phyloP scores from a whole-genome alignment of 2,329 filamentous ascomycete species.

The Verticillium tricorpus region DNA sequence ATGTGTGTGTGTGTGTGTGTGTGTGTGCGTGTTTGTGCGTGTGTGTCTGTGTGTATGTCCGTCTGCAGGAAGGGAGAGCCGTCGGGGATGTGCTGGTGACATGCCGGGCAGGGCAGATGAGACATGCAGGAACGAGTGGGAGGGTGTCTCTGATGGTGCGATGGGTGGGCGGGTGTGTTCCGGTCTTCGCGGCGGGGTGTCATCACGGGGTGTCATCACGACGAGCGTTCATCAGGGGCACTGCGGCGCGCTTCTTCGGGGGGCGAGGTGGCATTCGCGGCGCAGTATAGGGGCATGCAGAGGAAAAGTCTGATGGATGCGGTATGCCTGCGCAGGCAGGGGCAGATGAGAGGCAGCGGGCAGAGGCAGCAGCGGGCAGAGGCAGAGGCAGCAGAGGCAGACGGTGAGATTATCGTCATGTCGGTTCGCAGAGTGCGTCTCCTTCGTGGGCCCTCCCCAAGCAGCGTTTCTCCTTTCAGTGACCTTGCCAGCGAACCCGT shows the following conservation, averaged over 20 bases:
- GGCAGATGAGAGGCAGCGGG: no score
- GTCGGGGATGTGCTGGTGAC: neutral
- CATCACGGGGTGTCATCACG: no score
- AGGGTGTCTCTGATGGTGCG: neutral
- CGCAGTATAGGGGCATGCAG: neutral
- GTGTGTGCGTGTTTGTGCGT: no score
- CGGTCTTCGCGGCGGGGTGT: neutral
- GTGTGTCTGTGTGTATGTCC: neutral
- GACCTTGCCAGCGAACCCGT: no score
- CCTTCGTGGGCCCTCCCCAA: no score
- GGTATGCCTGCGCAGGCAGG: no score
- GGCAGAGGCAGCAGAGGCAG: no score
- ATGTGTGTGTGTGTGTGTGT: no score
- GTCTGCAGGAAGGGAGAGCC: neutral
- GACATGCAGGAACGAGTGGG: neutral
- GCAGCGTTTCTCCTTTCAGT: no score
- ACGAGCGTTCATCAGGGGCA: no score
- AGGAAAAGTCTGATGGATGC: neutral
- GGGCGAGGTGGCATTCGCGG: neutral
- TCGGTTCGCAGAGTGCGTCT: neutral
- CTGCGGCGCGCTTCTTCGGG: no score
- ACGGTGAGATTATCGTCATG: neutral
- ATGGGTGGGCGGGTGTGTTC: neutral
- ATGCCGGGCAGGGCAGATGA: neutral
- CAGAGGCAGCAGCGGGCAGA: no score